phyloP scores from a whole-genome alignment of 129 eudicot genomes.

The Escallonia herrerae region DNA sequence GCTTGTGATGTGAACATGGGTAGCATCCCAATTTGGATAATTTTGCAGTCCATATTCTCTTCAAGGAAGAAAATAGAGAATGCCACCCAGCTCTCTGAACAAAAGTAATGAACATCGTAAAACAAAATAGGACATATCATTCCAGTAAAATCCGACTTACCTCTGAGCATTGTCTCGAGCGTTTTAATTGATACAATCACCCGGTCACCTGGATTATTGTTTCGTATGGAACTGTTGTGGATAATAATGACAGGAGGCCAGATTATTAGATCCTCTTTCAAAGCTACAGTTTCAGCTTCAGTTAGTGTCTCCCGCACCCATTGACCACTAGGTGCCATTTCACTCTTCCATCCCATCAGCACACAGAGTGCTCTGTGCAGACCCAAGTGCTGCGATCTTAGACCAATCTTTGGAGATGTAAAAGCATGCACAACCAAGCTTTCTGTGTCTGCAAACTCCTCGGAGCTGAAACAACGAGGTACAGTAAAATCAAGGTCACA shows the following conservation, averaged over 20 bases:
- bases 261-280: constrained; percentile 41
- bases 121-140: not conserved
- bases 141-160: constrained; percentile 12
- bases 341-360: constrained; percentile 51
- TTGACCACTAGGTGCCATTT: constrained; percentile 6
- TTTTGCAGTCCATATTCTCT: too few relatives aligned
- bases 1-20: too few relatives aligned
- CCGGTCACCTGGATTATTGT: constrained; percentile 20
- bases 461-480: constrained; percentile 26
- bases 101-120: not conserved
- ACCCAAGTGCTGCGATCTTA: constrained; percentile 48
- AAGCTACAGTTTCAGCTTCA: constrained; percentile 20
- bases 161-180: constrained; percentile 31
- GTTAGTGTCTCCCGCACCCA: constrained; percentile 33
- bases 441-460: constrained; percentile 34
- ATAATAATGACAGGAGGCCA: constrained; percentile 56
- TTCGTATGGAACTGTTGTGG: constrained; percentile 30
- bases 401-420: constrained; percentile 25
- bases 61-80: too few relatives aligned
- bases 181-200: constrained; percentile 25
- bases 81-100: too few relatives aligned
- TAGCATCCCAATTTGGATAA: too few relatives aligned
- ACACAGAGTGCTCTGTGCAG: constrained; percentile 48
- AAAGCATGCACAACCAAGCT: constrained; percentile 38
- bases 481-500: not conserved